Conservation (phyloP, 2,329 filamentous ascomycete species). For the Sclerotinia trifoliorum region DNA sequence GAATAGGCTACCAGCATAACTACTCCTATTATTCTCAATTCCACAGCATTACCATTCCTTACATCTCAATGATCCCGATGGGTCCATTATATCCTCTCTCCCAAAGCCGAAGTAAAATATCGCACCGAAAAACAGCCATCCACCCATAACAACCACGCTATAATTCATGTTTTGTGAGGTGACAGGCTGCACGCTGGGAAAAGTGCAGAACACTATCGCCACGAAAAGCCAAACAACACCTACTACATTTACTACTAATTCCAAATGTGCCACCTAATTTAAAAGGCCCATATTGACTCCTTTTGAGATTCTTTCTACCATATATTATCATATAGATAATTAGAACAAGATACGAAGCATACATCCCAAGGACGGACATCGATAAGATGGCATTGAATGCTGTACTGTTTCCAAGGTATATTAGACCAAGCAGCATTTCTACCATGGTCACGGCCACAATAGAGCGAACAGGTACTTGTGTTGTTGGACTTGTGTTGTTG, state of each 20-base stretch:
- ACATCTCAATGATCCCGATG: conserved; percentile 1
- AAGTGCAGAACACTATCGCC: conserved; percentile 48
- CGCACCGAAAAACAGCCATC: conserved; percentile 42
- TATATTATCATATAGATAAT: conserved; percentile 43
- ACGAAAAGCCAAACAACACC: conserved; percentile 47
- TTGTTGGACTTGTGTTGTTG: conserved; percentile 37
- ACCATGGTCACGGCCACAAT: conserved; percentile 46
- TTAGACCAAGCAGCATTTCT: conserved; percentile 47
- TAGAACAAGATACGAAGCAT: conserved; percentile 46
- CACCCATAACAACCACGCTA: conserved; percentile 45
- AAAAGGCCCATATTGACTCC: conserved; percentile 35
- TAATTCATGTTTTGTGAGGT: conserved; percentile 50
- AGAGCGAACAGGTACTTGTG: conserved; percentile 42
- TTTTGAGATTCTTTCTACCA: conserved; percentile 38
- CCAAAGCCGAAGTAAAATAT: conserved; percentile 41
- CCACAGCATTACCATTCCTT: neutral
- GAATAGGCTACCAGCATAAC: neutral
- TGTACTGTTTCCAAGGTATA: conserved; percentile 48
- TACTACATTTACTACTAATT: conserved; percentile 43
- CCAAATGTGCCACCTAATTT: conserved; percentile 40
- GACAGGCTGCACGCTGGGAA: conserved; percentile 45
- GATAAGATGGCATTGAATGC: conserved; percentile 50
- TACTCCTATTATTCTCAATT: neutral
- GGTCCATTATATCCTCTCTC: conserved; percentile 37
- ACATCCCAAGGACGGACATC: conserved; percentile 46